A percentile compares a stretch with the other conserved stretches of the same genome.
Evolutionary conservation across 192 early-diverging fungal species (phyloP).

Genomic region (Coemansia sp.): DNA sequence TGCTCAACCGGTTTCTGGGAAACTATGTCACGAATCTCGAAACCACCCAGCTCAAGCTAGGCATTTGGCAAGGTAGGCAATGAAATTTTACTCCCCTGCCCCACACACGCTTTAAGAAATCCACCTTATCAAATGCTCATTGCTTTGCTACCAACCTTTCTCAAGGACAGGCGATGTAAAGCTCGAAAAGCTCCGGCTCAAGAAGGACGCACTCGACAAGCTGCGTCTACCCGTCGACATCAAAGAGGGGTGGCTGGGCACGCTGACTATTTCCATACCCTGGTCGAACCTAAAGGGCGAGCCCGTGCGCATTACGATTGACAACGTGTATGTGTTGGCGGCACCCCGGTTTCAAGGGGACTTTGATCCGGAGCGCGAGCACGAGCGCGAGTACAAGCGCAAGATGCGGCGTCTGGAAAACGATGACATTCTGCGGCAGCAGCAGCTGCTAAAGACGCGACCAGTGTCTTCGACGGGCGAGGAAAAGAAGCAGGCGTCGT

Average conservation of each 20-base stretch:
- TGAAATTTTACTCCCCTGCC: not conserved
- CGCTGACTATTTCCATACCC: conserved; percentile 89
- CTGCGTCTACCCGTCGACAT: conserved; percentile 94
- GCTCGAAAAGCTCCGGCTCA: conserved; percentile 84
- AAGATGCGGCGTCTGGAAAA: conserved; percentile 83
- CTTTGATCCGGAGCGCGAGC: conserved; percentile 80
- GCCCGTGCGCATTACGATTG: conserved; percentile 85
- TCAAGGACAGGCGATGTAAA: conserved; percentile 82
- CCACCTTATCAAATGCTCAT: not conserved
- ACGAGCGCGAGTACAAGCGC: conserved; percentile 67
- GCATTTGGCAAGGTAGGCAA: conserved; percentile 89
- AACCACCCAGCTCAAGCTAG: conserved; percentile 90
- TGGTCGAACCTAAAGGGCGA: conserved; percentile 96
- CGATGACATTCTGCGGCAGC: conserved; percentile 34
- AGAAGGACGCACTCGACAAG: conserved; percentile 87
- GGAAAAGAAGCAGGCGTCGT: conserved; percentile 75
- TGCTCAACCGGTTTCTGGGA: conserved; percentile 83
- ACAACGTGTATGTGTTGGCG: conserved; percentile 85
- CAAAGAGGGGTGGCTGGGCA: conserved; percentile 84
- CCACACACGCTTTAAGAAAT: not conserved
- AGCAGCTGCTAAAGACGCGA: conserved; percentile 27
- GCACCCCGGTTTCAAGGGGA: conserved; percentile 76
- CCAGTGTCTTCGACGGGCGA: conserved; percentile 25
- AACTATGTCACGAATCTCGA: conserved; percentile 95
- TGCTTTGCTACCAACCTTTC: no score